Evolutionary conservation across 169 alveolate species (phyloP), one percentile per base, ranked within the genome.

Genomic region (Plasmodium cynomolgi): DNA sequence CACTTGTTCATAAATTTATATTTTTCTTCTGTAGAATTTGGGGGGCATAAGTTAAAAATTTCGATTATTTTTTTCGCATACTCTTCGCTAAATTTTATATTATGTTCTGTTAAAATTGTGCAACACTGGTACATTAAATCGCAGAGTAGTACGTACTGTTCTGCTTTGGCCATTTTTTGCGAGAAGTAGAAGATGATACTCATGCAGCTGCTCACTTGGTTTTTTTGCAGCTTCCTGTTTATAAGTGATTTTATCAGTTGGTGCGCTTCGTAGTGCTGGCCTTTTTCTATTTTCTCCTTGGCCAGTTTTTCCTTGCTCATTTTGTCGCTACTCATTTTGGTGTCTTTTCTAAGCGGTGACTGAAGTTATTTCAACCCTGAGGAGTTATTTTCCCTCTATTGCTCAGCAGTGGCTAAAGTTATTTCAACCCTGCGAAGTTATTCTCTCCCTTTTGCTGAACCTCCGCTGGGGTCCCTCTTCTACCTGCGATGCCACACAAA

Each of bases 1-100:
- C 80, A 74, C 75, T 81, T 91, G 73, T 91, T 91, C 95, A 91
- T 91, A 91, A 91, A 91, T 91, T 91, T 91, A 58, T 91, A 91
- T 75, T 91, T 91, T 56, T 91, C 95, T 81, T 91, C 95, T 23
- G 92, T 81, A 41, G 95, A 91, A 44, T 91, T 72, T 17, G 95
- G 91, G 17, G 91, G 85, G 58, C 95, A 91, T 72, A 39, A 44
- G 33, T 91, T 41, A 75, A 91, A 91, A 68, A 91, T 91, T 71
- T 91, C 91, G n/a, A 91, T 91, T 44, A 91, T 91, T 68, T 81
- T 91, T 23, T 91, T 82, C 17, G 95, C 95, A 81, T 47, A 81
- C 23, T 91, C 58, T 81, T 47, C 17, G 74, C 72, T 72, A 82
- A 91, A 91, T 81, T n/a, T 33, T 68, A 81, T 54, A 81, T 81